A percentile compares a stretch with the other conserved stretches of the same genome.
phyloP scores from a whole-genome alignment of 2,329 filamentous ascomycete species.

The Trichothecium sympodiale region DNA sequence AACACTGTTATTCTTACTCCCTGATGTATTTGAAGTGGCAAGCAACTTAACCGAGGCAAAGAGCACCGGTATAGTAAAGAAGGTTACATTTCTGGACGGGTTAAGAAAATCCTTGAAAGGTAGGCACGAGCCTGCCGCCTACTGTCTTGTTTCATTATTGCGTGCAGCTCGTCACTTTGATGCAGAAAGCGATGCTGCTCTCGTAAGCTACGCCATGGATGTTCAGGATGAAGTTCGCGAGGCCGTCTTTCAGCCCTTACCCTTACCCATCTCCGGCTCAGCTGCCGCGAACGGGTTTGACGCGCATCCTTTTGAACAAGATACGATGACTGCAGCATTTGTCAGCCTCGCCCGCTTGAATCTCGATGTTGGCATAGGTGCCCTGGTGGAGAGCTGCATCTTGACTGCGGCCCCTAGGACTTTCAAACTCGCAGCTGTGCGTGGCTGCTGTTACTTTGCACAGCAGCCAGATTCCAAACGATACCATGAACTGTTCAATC shows the following conservation, averaged over 20 bases:
- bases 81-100: slow-evolving; percentile 52
- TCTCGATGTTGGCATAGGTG: slow-evolving; percentile 45
- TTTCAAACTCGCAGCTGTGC: slow-evolving; percentile 53
- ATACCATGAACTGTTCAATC: slow-evolving; percentile 44
- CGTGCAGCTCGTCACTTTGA: slow-evolving; percentile 54
- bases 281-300: slow-evolving; percentile 23
- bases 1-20: slow-evolving; percentile 49
- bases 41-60: slow-evolving; percentile 56
- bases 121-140: slow-evolving; percentile 55
- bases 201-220: slow-evolving; percentile 58
- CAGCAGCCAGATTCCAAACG: slow-evolving; percentile 34
- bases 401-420: slow-evolving; percentile 41
- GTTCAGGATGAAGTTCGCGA: slow-evolving; percentile 59
- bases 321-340: slow-evolving; percentile 56
- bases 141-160: slow-evolving; percentile 51
- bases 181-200: slow-evolving; percentile 48
- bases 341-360: slow-evolving; percentile 53
- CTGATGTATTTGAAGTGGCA: slow-evolving; percentile 60
- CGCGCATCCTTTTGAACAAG: slow-evolving; percentile 44
- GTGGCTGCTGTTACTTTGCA: slow-evolving; percentile 53
- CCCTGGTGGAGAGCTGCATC: slow-evolving; percentile 45
- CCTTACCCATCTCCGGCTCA: not conserved
- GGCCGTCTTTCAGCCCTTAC: slow-evolving; percentile 41
- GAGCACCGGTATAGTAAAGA: slow-evolving; percentile 51
- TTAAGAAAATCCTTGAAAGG: slow-evolving; percentile 52